Base-by-base conservation (phyloP, 2,329 filamentous ascomycete species). In the Neofusicoccum sp. region DNA sequence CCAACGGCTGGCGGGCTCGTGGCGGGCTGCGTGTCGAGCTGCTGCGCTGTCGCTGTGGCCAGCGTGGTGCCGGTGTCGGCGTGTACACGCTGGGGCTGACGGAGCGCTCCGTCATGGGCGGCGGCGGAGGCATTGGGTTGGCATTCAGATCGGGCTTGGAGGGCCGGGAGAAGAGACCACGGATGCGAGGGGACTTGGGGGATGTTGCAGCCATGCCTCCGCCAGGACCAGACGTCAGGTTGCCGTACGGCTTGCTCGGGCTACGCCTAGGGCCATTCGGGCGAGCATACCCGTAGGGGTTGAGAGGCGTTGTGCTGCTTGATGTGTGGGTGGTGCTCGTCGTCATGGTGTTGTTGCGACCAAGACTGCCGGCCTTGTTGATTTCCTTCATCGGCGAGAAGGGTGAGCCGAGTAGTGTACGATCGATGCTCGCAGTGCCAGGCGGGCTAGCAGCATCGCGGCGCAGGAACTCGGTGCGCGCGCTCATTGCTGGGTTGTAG, bases 401-500 rank as follows among this genome's bases (percentile, higher is more conserved):
- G 1, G 73, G 73, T 40, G 73, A 69, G 9, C 60, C 63, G 14
- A 60, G 40, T 31, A 60, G 26, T 16, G 61, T 54, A 31, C 69
- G 65, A 26, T 64, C 64, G 43, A 70, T 70, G 30, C 70, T 69
- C 26, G 70, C 63, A 11, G 70, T 61, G 30, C 67, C 68, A 2
- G 70, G 70, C 9, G 69, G 60, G n/a, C 65, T 68, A 6, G 64
- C 65, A 6, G 64, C 70, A 3, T 68, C 67, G 11, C 69, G 69
- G 11, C 73, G 66, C 36, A 75, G 72, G 63, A 76, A 74, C 63
- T 76, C 72, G 36, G 71, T 71, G 3, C 74, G 67, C 11, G 70
- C 66, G 16, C 71, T 69, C 57, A 71, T 66, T n/a, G 65, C 62
- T 1, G 73, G 72, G 58, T 75, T 70, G 65, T 73, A 75, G 64